Conservation (phyloP, 441 rosid species). For the Breynia disticha region DNA sequence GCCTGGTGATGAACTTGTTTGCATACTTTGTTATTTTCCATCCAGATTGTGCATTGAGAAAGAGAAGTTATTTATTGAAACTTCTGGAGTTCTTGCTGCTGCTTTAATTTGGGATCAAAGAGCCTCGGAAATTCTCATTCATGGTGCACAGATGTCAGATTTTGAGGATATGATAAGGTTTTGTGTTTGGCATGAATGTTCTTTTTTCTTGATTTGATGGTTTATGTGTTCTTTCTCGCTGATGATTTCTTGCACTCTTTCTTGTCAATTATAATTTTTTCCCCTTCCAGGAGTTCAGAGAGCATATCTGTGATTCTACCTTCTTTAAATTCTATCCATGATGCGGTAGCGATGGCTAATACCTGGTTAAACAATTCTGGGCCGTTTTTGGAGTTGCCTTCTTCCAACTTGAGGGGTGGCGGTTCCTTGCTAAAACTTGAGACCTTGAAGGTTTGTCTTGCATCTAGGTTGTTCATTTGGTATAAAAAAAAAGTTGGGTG, state of each 20-base stretch:
- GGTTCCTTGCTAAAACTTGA: conserved; percentile 44
- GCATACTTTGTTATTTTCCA: conserved; percentile 9
- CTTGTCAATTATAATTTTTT: neutral
- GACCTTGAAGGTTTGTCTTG: conserved; percentile 51
- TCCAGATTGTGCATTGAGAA: conserved; percentile 61
- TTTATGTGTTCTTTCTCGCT: no score
- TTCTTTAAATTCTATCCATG: conserved; percentile 37
- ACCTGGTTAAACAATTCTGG: conserved; percentile 64
- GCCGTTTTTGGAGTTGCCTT: conserved; percentile 40
- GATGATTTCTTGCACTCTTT: no score
- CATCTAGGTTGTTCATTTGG: conserved; percentile 10
- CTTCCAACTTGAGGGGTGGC: conserved; percentile 17
- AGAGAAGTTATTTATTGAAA: conserved; percentile 47
- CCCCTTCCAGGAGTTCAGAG: conserved; percentile 43
- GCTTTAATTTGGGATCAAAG: conserved; percentile 69
- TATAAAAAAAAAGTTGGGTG: conserved; percentile 4
- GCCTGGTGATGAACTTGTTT: conserved; percentile 5
- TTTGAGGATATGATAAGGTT: conserved; percentile 74
- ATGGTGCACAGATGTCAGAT: conserved; percentile 48
- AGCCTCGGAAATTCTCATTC: conserved; percentile 43
- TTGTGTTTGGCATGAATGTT: conserved; percentile 6
- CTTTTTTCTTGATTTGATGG: neutral
- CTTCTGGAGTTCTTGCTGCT: conserved; percentile 44
- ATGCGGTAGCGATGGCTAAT: conserved; percentile 43
- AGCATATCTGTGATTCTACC: conserved; percentile 53